Evolutionary conservation across 305 asterid species (phyloP).

Genomic region (Fraxinus sp.): DNA sequence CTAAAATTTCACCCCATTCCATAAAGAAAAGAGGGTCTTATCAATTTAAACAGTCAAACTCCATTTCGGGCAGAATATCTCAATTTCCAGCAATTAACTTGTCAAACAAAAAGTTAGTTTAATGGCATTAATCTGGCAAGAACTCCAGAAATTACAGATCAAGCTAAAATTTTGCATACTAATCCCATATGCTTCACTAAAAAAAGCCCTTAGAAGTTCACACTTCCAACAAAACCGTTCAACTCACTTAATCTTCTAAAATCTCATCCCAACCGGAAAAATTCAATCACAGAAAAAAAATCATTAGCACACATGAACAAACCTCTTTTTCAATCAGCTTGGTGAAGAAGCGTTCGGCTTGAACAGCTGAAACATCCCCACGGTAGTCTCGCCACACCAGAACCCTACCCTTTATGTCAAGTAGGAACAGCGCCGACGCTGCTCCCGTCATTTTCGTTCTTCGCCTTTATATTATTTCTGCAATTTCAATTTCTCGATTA

Average conservation of each 20-base stretch:
- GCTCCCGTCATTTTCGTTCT: constrained; percentile 69
- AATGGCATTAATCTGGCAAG: neutral
- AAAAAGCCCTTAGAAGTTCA: neutral
- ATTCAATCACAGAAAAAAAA: constrained; percentile 6
- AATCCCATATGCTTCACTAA: neutral
- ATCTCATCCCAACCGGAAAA: neutral
- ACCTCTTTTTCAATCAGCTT: constrained; percentile 88
- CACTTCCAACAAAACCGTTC: constrained; percentile 8
- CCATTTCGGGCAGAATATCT: neutral
- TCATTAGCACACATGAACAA: constrained; percentile 9
- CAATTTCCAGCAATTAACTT: neutral
- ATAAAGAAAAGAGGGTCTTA: neutral
- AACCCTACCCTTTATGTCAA: constrained; percentile 83
- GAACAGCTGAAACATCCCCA: constrained; percentile 75
- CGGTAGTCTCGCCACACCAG: constrained; percentile 96
- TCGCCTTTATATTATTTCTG: neutral
- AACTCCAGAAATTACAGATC: constrained; percentile 24
- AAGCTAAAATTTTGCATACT: constrained; percentile 20
- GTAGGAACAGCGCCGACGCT: constrained; percentile 97
- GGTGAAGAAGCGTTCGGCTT: constrained; percentile 85
- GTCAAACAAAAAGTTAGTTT: neutral
- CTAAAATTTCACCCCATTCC: neutral
- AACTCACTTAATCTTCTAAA: neutral
- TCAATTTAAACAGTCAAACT: neutral
- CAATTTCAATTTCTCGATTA: neutral